phyloP scores from a whole-genome alignment of 257 asterid species.

The Lavandula angustifolia region DNA sequence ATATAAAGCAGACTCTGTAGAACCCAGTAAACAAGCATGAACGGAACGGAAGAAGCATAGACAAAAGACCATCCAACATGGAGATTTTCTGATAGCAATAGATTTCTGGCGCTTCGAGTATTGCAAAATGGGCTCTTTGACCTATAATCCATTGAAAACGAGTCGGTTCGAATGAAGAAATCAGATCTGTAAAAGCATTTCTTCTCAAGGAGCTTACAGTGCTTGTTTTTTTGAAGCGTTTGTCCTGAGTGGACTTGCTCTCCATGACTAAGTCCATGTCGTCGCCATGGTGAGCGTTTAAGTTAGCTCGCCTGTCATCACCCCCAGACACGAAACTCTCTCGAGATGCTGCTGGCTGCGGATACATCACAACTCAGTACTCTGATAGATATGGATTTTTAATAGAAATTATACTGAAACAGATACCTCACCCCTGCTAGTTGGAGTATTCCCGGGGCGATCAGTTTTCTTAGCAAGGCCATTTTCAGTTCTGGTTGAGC shows the following conservation, averaged over 20 bases:
- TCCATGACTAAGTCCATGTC: conserved; percentile 46
- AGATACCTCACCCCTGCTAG: conserved; percentile 79
- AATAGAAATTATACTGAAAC: no score
- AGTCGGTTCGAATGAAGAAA: neutral
- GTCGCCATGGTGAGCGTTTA: conserved; percentile 35
- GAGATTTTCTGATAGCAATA: conserved; percentile 46
- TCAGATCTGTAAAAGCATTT: neutral
- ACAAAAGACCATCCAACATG: neutral
- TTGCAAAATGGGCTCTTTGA: conserved; percentile 82
- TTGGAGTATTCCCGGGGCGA: conserved; percentile 63
- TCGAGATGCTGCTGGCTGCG: conserved; percentile 75
- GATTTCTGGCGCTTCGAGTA: conserved; percentile 69
- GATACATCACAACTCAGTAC: conserved; percentile 2
- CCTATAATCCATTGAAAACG: conserved; percentile 43
- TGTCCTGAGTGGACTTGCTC: conserved; percentile 69
- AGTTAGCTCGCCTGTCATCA: conserved; percentile 46
- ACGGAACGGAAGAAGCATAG: neutral
- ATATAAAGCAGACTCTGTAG: neutral
- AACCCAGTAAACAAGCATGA: conserved; percentile 16
- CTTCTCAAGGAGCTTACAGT: conserved; percentile 53
- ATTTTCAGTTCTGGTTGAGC: conserved; percentile 52
- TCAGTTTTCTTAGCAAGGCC: conserved; percentile 52
- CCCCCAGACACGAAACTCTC: conserved; percentile 75
- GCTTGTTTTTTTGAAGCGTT: conserved; percentile 78
- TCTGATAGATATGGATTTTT: neutral